Base-by-base conservation (phyloP, 2,329 filamentous ascomycete species). In the Fusarium transvaalense region DNA sequence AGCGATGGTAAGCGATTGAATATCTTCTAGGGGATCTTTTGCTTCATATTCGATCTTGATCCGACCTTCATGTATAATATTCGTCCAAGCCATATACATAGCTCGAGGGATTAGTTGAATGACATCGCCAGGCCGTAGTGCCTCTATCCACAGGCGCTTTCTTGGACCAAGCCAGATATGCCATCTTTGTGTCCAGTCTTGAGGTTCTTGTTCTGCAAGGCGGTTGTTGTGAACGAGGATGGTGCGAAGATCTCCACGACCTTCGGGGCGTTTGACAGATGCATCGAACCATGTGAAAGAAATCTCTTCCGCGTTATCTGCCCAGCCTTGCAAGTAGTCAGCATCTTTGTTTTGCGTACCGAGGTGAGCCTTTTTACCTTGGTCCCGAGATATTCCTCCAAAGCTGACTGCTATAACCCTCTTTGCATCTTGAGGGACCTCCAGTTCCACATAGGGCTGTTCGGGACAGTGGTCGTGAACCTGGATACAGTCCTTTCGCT, bases 241-340 rank as follows among this genome's bases (percentile, higher is more conserved):
- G 0, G 58, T 71, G 1, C 64, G 68, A 0, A 71, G 27, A 17
- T 69, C 61, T 19, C 64, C 57, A 1, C 68, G 64, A 6, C 68
- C 64, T 25, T 71, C 64, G 0, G 68, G 61, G 0, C 68, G 64
- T 1, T 62, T 59, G 6, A 66, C 68, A 6, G 56, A 56, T 0
- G 68, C 65, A 5, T 71, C 68, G 6, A 70, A 71, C 68, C 68
- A 71, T 1, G 68, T 71, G 15, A 31, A 71, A 0, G 68, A 71
- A 0, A 62, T 41, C 5, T 46, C 42, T 15, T 62, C 58, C 9
- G 60, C 42, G 14, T 25, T 50, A 5, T 68, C 66, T 5, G 68
- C 64, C 68, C 68, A 71, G 2, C 68, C 68, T 71, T 21, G 4
- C 1, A 2, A 10, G 3, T 1, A 1, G 14, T 15, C 0, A 38